Conservation (phyloP, 140 eudicot genomes). For the Stevia rebaudiana region DNA sequence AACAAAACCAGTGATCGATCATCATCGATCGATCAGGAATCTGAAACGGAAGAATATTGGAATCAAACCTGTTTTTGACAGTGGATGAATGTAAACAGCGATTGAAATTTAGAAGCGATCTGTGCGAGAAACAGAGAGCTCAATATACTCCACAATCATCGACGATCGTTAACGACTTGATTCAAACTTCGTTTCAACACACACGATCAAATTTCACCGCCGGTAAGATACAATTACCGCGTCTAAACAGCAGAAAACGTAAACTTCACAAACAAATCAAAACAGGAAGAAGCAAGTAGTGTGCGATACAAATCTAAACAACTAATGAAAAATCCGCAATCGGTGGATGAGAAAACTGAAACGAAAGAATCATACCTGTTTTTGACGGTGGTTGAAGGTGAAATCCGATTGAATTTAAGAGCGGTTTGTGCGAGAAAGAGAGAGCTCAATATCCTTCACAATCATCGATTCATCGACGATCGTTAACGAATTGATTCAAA, state of each 20-base stretch:
- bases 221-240: not conserved
- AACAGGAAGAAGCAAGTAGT: not conserved
- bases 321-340: not conserved
- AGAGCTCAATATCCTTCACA: too few species aligned
- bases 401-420: slow-evolving; percentile 12
- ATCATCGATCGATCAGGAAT: not conserved
- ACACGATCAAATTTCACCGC: slow-evolving; percentile 13
- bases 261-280: not conserved
- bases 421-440: slow-evolving; percentile 18
- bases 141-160: too few species aligned
- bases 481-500: not conserved
- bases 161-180: too few species aligned
- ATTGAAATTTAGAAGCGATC: slow-evolving; percentile 6
- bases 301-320: not conserved
- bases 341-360: not conserved
- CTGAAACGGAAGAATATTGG: slow-evolving; percentile 7
- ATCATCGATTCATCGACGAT: too few species aligned
- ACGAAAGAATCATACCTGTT: slow-evolving; percentile 15
- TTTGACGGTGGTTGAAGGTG: slow-evolving; percentile 16
- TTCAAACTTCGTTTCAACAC: not conserved
- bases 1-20: too few species aligned
- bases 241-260: too few species aligned
- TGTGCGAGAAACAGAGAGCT: not conserved
- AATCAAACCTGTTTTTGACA: slow-evolving; percentile 13
- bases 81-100: slow-evolving; percentile 25